These are phyloP conservation scores for Apophysomyces sp. DNA, from an alignment of 371 early-diverging fungal species.

Conservation along the genomic window DNA sequence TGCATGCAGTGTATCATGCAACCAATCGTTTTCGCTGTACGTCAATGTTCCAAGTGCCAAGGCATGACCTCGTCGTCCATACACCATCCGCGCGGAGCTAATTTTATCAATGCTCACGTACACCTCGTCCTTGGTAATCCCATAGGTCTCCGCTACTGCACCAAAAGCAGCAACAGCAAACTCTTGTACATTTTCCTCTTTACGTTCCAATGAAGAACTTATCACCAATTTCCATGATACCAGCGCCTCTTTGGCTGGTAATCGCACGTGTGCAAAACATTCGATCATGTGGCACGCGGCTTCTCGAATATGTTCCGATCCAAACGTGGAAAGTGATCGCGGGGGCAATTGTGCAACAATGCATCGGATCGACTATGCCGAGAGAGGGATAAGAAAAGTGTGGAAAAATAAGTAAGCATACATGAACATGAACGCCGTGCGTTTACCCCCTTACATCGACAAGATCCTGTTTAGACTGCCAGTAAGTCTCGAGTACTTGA, in stretches of 20 bases:
- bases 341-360: conserved; percentile 50
- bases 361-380: conserved; percentile 33
- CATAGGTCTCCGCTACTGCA: conserved; percentile 45
- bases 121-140: conserved; percentile 29
- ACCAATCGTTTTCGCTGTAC: conserved; percentile 19
- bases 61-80: conserved; percentile 65
- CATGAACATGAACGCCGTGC: neutral
- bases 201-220: conserved; percentile 59
- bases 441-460: conserved; percentile 23
- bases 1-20: conserved; percentile 25
- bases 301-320: conserved; percentile 63
- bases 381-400: neutral
- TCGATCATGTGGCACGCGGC: conserved; percentile 56
- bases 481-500: conserved; percentile 9
- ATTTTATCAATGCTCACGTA: conserved; percentile 29
- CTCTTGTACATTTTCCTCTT: conserved; percentile 69
- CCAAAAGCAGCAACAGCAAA: conserved; percentile 62
- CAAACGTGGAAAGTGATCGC: conserved; percentile 63
- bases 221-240: conserved; percentile 54
- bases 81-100: conserved; percentile 33
- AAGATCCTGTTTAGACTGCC: conserved; percentile 29
- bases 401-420: conserved; percentile 1
- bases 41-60: conserved; percentile 64
- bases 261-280: conserved; percentile 41
- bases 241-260: conserved; percentile 35